Evolutionary conservation across 768 basidiomycete species (phyloP).

Genomic region (Hericium erinaceus): DNA sequence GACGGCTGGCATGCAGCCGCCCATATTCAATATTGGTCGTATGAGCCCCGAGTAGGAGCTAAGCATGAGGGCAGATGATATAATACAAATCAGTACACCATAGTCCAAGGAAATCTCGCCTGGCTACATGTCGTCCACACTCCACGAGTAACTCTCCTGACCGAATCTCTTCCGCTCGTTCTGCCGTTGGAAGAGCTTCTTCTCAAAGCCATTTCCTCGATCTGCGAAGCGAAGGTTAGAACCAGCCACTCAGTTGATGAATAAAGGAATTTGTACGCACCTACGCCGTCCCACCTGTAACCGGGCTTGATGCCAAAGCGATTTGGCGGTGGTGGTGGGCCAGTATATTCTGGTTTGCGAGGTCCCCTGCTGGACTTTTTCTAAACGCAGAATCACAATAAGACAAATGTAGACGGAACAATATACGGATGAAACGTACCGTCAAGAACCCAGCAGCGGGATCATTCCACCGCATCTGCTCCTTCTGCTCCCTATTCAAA

Average conservation of each 20-base stretch:
- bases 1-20: no score
- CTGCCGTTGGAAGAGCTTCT: slow-evolving; percentile 76
- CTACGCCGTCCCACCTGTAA: slow-evolving; percentile 97
- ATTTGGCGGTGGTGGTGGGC: slow-evolving; percentile 88
- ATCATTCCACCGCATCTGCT: slow-evolving; percentile 88
- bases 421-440: slow-evolving; percentile 33
- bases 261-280: slow-evolving; percentile 33
- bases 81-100: neutral
- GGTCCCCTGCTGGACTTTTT: slow-evolving; percentile 71
- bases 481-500: slow-evolving; percentile 77
- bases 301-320: slow-evolving; percentile 93
- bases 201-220: slow-evolving; percentile 89
- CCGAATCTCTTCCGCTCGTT: slow-evolving; percentile 68
- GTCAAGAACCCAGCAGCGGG: slow-evolving; percentile 94
- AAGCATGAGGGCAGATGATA: no score
- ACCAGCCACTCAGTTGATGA: neutral
- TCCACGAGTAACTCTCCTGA: slow-evolving; percentile 74
- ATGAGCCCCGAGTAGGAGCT: no score
- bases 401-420: neutral
- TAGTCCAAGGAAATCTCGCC: neutral
- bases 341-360: slow-evolving; percentile 74
- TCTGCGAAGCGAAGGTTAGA: slow-evolving; percentile 35
- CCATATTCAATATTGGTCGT: no score
- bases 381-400: slow-evolving; percentile 26
- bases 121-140: slow-evolving; percentile 84